Conservation (phyloP, 1,284 basidiomycete species). For the Naganishia cerealis region DNA sequence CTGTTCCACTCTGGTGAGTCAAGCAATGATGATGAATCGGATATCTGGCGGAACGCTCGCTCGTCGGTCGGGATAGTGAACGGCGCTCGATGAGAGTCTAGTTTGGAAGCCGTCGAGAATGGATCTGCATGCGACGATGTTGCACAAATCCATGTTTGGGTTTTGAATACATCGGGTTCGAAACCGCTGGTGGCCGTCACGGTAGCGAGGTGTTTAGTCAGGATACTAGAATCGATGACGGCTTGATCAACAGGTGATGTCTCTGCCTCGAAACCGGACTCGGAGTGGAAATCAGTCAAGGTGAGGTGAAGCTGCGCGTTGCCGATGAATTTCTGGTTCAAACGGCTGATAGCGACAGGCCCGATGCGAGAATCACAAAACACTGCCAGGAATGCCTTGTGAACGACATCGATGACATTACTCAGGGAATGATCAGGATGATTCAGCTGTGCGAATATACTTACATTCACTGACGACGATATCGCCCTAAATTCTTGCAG, state of each 20-base stretch:
- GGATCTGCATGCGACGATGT: background rate
- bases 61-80: background rate
- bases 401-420: background rate
- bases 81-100: background rate
- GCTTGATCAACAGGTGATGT: background rate
- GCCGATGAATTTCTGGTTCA: slow-evolving; percentile 28
- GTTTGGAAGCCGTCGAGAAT: background rate
- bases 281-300: slow-evolving; percentile 2
- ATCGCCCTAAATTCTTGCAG: slow-evolving; percentile 26
- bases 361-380: slow-evolving; percentile 20
- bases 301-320: slow-evolving; percentile 17
- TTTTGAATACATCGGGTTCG: slow-evolving; percentile 19
- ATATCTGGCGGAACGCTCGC: background rate
- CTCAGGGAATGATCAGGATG: background rate
- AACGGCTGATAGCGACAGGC: slow-evolving; percentile 1
- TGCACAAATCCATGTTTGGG: slow-evolving; percentile 11
- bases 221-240: background rate
- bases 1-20: slow-evolving; percentile 1
- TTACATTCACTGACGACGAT: slow-evolving; percentile 5
- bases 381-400: slow-evolving; percentile 13
- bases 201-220: slow-evolving; percentile 13
- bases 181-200: slow-evolving; percentile 11
- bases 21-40: background rate
- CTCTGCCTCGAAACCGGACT: background rate
- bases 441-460: background rate